phyloP scores from a whole-genome alignment of 2,329 filamentous ascomycete species.

The Clarireedia paspali region DNA sequence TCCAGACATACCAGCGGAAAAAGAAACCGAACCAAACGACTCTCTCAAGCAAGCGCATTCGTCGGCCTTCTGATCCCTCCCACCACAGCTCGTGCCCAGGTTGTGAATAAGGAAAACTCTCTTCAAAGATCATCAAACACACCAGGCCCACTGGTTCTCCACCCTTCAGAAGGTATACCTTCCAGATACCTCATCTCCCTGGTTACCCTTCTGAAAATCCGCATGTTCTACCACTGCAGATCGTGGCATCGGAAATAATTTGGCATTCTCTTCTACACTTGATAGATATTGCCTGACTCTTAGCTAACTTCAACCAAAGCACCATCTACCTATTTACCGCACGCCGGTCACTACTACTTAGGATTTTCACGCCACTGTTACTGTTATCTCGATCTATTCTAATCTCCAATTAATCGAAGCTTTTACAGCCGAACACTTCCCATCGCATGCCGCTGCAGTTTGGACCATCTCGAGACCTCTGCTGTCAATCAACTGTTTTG shows the following conservation, averaged over 20 bases:
- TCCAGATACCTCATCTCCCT: neutral
- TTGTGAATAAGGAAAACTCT: no score
- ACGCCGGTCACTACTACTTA: no score
- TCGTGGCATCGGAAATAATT: neutral
- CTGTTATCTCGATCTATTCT: no score
- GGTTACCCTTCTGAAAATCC: neutral
- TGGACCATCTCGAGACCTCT: neutral
- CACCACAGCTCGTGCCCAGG: no score
- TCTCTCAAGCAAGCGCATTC: no score
- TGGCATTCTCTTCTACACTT: neutral
- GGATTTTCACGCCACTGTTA: no score
- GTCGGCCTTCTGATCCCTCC: no score
- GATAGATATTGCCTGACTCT: neutral
- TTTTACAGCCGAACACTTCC: neutral
- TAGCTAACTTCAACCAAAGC: slow-evolving; percentile 6
- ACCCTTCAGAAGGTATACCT: neutral
- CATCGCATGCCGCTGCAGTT: neutral
- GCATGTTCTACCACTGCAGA: neutral
- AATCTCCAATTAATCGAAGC: no score
- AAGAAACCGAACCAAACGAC: no score
- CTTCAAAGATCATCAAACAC: neutral
- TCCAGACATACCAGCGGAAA: neutral
- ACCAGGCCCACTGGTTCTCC: neutral
- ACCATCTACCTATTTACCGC: neutral
- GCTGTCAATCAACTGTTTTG: neutral